phyloP scores from a whole-genome alignment of 2,329 filamentous ascomycete species.

The Myriosclerotinia curreyana region DNA sequence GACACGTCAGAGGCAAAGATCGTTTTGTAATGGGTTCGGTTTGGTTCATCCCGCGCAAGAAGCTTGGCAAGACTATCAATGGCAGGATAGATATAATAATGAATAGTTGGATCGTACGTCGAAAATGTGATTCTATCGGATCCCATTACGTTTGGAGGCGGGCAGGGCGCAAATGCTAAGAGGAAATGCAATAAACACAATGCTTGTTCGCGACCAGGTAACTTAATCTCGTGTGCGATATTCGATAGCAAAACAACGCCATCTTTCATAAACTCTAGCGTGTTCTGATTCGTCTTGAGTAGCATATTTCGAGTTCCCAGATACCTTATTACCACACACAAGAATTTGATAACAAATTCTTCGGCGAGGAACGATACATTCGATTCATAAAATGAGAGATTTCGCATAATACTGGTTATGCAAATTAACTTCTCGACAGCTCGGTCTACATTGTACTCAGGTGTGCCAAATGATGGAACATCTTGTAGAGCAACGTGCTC shows the following conservation, averaged over 20 bases:
- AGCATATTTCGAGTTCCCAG: constrained; percentile 87
- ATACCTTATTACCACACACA: constrained; percentile 79
- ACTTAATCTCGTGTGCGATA: constrained; percentile 72
- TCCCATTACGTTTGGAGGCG: constrained; percentile 58
- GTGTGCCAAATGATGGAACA: constrained; percentile 68
- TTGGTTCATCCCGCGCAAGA: constrained; percentile 88
- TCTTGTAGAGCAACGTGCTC: constrained; percentile 73
- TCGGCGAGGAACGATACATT: constrained; percentile 77
- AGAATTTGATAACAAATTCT: constrained; percentile 73
- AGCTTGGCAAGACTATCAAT: constrained; percentile 90
- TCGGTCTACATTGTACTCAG: constrained; percentile 77
- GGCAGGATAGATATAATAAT: constrained; percentile 85
- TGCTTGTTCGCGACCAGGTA: constrained; percentile 84
- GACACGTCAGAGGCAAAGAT: constrained; percentile 73
- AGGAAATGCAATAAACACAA: constrained; percentile 84
- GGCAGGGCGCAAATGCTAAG: constrained; percentile 81
- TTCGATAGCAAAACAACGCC: constrained; percentile 86
- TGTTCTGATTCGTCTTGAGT: constrained; percentile 76
- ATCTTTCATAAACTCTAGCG: constrained; percentile 97
- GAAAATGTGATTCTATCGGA: constrained; percentile 68
- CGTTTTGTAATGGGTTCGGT: constrained; percentile 76
- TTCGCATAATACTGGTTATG: constrained; percentile 87
- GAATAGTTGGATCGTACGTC: constrained; percentile 73
- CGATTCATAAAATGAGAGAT: constrained; percentile 79
- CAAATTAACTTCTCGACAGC: constrained; percentile 85